These are phyloP conservation scores for Endocarpon pusillum DNA, from an alignment of 495 filamentous ascomycete genomes.

Conservation along the genomic window DNA sequence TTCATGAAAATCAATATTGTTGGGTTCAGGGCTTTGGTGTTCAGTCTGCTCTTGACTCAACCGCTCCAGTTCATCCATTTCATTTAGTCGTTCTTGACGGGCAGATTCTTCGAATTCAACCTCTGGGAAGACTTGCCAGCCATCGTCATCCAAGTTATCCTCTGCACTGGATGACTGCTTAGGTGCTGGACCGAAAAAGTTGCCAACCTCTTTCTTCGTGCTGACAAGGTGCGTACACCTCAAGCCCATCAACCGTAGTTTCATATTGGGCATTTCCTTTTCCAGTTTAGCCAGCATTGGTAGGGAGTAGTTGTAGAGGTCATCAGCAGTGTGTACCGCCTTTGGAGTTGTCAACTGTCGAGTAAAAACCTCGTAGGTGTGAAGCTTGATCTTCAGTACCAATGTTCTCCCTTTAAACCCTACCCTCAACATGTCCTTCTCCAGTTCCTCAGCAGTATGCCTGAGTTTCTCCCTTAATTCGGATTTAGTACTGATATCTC, in stretches of 20 bases:
- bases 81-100: constrained; percentile 44
- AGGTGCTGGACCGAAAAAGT: constrained; percentile 55
- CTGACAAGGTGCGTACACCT: constrained; percentile 74
- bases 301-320: constrained; percentile 63
- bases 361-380: constrained; percentile 82
- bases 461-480: constrained; percentile 64
- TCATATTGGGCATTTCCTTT: constrained; percentile 68
- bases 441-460: constrained; percentile 67
- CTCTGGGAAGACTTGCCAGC: constrained; percentile 54
- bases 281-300: constrained; percentile 79
- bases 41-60: constrained; percentile 40
- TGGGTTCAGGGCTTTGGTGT: background rate
- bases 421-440: constrained; percentile 64
- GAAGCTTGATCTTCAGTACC: constrained; percentile 82
- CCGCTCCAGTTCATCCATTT: constrained; percentile 43
- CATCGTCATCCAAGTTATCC: constrained; percentile 10
- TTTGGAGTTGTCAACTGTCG: constrained; percentile 60
- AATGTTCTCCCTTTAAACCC: constrained; percentile 81
- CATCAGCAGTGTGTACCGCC: constrained; percentile 54
- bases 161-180: constrained; percentile 9
- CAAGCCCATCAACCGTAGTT: constrained; percentile 72
- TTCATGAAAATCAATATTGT: background rate
- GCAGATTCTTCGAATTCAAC: constrained; percentile 50
- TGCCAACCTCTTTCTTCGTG: constrained; percentile 54
- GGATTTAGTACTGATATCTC: constrained; percentile 51